Percentiles rank a stretch among this genome's conserved stretches.
phyloP scores from a whole-genome alignment of 176 grass and related monocot genomes.

The Oryza meyeriana region DNA sequence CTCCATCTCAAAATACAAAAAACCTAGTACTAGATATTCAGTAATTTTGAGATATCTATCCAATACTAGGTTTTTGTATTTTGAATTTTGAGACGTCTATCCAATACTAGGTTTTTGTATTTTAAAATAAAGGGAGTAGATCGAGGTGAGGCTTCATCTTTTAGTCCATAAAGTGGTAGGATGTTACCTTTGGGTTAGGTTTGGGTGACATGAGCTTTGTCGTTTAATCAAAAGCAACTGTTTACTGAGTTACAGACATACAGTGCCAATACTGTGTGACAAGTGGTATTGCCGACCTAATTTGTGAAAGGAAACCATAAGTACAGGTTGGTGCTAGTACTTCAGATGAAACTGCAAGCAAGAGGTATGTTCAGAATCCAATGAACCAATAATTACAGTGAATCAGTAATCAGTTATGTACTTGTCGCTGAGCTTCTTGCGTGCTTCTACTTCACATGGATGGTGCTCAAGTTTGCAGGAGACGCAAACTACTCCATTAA shows the following conservation, averaged over 20 bases:
- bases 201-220: background rate
- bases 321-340: background rate
- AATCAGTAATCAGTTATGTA: background rate
- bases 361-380: background rate
- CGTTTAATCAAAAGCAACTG: background rate
- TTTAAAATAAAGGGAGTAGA: no score
- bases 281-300: background rate
- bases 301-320: background rate
- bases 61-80: no score
- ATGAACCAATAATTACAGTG: conserved; percentile 26
- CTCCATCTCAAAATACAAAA: no score
- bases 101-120: no score
- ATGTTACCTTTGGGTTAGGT: background rate
- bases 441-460: background rate
- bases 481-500: background rate
- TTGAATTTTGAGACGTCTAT: no score
- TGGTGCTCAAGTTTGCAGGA: background rate
- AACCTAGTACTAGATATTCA: no score
- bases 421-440: background rate
- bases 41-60: no score
- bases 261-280: background rate
- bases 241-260: background rate
- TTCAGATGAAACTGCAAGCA: background rate
- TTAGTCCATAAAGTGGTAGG: background rate
- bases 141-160: background rate